These are phyloP conservation scores for Niebla homalea DNA, from an alignment of 495 filamentous ascomycete genomes.

Conservation along the genomic window DNA sequence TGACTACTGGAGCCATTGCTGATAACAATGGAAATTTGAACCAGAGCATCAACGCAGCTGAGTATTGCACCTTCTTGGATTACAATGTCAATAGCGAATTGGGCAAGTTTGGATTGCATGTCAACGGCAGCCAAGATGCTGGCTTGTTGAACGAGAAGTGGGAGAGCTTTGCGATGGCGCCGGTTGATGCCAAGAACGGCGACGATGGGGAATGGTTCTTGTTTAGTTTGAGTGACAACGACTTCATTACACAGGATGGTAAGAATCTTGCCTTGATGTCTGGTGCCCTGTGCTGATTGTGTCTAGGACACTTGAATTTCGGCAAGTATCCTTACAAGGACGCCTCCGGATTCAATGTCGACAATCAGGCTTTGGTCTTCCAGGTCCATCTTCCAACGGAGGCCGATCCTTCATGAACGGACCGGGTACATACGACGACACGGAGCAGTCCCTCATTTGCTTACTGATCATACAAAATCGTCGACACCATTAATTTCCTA, in stretches of 20 bases:
- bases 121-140: conserved; percentile 45
- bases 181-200: conserved; percentile 36
- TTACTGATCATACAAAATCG: too few species aligned
- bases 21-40: conserved; percentile 41
- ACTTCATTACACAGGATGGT: conserved; percentile 73
- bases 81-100: conserved; percentile 60
- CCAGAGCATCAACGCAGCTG: conserved; percentile 42
- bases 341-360: conserved; percentile 46
- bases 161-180: conserved; percentile 57
- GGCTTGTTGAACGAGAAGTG: conserved; percentile 67
- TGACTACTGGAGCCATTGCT: conserved; percentile 35
- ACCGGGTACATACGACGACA: too few species aligned
- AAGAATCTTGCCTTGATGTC: conserved; percentile 11
- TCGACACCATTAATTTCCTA: too few species aligned
- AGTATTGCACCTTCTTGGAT: conserved; percentile 59
- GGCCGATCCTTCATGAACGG: background rate
- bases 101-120: conserved; percentile 54
- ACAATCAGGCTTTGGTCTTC: conserved; percentile 63
- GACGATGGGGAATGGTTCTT: conserved; percentile 48
- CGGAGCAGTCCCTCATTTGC: too few species aligned
- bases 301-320: conserved; percentile 44
- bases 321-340: conserved; percentile 51
- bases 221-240: conserved; percentile 60
- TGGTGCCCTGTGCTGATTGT: background rate
- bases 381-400: conserved; percentile 43